These are phyloP conservation scores for Sanghuangporus weigelae DNA, from an alignment of 1,284 basidiomycete genomes.

Conservation along the genomic window DNA sequence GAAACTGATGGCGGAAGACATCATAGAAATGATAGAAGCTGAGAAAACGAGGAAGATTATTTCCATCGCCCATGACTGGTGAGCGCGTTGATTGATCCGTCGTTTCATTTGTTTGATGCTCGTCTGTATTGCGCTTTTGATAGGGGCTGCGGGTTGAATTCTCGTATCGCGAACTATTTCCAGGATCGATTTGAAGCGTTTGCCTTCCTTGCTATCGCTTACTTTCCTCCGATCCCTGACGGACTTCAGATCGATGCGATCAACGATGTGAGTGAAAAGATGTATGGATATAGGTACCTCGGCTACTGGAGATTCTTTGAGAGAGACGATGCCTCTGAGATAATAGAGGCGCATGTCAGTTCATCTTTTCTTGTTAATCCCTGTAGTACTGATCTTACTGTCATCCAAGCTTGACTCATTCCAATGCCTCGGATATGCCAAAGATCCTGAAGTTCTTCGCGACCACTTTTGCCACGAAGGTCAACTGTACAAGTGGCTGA, in stretches of 20 bases:
- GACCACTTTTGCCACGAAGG: slow-evolving; percentile 25
- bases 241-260: slow-evolving; percentile 15
- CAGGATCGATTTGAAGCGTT: slow-evolving; percentile 21
- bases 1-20: slow-evolving; percentile 20
- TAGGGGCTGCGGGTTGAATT: slow-evolving; percentile 10
- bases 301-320: slow-evolving; percentile 32
- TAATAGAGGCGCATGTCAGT: slow-evolving; percentile 24
- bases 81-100: not conserved
- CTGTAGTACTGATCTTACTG: slow-evolving; percentile 18
- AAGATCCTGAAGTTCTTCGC: slow-evolving; percentile 22
- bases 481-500: slow-evolving; percentile 26
- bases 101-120: not conserved
- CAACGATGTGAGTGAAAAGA: slow-evolving; percentile 6
- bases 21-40: slow-evolving; percentile 24
- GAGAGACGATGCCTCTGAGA: slow-evolving; percentile 26
- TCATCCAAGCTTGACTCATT: slow-evolving; percentile 27
- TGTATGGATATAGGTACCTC: slow-evolving; percentile 26
- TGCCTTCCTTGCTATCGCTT: slow-evolving; percentile 22
- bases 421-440: slow-evolving; percentile 27
- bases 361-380: slow-evolving; percentile 1
- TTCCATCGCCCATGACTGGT: slow-evolving; percentile 24
- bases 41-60: slow-evolving; percentile 21
- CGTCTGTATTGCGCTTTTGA: slow-evolving; percentile 12
- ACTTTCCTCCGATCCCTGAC: slow-evolving; percentile 20
- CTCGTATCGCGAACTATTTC: slow-evolving; percentile 16